Conservation (phyloP, 2,329 filamentous ascomycete species). For the Calonectria ilicicola region DNA sequence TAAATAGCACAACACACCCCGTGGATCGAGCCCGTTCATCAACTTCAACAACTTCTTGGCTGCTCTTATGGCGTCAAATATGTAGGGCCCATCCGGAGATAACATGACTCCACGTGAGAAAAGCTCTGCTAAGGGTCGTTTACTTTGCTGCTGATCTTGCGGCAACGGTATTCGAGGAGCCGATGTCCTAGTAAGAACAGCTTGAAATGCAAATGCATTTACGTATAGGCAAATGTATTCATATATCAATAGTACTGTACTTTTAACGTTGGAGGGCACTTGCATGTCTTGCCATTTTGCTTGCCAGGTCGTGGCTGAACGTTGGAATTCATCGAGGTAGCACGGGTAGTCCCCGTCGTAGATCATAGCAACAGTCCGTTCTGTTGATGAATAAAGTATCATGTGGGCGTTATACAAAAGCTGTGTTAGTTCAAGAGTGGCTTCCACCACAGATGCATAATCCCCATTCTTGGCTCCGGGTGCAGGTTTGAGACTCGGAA, state of each 20-base stretch:
- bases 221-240: constrained; percentile 5
- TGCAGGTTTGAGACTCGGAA: not conserved
- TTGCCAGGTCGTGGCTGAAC: not conserved
- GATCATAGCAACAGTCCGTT: constrained; percentile 1
- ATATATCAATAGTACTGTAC: not conserved
- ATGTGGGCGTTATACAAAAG: not conserved
- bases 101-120: not conserved
- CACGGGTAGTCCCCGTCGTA: not conserved
- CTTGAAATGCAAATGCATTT: constrained; percentile 4
- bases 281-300: not conserved
- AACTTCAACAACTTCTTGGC: not conserved
- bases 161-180: not conserved
- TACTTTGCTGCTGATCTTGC: not conserved
- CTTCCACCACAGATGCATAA: not conserved
- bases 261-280: not conserved
- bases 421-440: not conserved
- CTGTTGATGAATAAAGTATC: constrained; percentile 1
- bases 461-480: not conserved
- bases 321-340: constrained; percentile 2
- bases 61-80: constrained; percentile 9
- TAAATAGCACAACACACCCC: not conserved
- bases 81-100: not conserved
- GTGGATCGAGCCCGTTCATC: not conserved
- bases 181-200: not conserved
- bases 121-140: not conserved